Evolutionary conservation across 1,139 yeast species (phyloP), one percentile per base, ranked within the genome.

Genomic region (Meyerozyma sp.): DNA sequence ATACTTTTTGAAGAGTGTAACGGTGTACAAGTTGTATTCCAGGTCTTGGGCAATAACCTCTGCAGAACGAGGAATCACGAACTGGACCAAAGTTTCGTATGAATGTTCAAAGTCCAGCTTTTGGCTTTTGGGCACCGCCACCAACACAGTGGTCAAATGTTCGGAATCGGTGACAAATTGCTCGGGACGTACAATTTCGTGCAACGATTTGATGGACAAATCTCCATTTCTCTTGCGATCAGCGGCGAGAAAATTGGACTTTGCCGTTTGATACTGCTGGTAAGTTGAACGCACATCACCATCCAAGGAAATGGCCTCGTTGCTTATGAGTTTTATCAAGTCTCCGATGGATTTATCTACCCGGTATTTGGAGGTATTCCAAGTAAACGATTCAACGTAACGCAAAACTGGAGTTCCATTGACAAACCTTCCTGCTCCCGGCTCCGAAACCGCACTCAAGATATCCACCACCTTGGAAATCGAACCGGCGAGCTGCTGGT

Each of bases 181-280:
- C 47, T 83, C 83, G 5, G 91, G 85, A 45, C 79, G 80, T 38
- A 94, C 97, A 46, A 93, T 79, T 56, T 89, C 95, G 60, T 91
- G 97, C 49, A 93, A 73, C 4, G 96, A 86, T 61, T 88, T 83
- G 47, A 91, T 93, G 8, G 96, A 84, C 52, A 93, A 75, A 62
- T 94, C 96, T 46, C 99, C 99, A 41, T 85, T 86, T 61, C 85
- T 88, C 66, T 90, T 90, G 57, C 97, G 79, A 64, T 93, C 96
- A 28, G 95, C 94, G 10, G 96, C 90, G 41, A 82, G 77, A 51
- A 90, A 75, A 58, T 84, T 87, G 38, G 95, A 79, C 65, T 84
- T 88, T 41, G 98, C 96, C 40, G 81, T 75, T 56, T 81, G 86
- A 66, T 89, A 93, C 50, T 71, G 73, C 54, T 84, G 79, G 61